A percentile compares a stretch with the other conserved stretches of the same genome.
Conservation (phyloP, 2,329 filamentous ascomycete genomes). For the Onygenales sp. region DNA sequence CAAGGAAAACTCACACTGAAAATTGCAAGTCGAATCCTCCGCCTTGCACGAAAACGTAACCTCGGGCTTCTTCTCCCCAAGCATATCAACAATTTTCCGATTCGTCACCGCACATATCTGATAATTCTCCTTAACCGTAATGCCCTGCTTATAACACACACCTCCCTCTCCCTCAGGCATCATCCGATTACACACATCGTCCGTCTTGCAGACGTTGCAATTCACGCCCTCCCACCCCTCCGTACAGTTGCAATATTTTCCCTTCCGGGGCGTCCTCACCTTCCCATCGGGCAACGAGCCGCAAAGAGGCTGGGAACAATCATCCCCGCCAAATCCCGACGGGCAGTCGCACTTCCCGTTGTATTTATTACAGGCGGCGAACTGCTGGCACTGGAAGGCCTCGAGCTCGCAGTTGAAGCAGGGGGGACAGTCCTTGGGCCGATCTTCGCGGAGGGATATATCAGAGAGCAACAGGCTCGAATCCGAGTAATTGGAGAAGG, state of each 20-base stretch:
- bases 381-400: slow-evolving; percentile 85
- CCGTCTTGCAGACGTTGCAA: slow-evolving; percentile 84
- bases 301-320: slow-evolving; percentile 86
- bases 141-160: slow-evolving; percentile 83
- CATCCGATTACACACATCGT: slow-evolving; percentile 76
- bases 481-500: slow-evolving; percentile 47
- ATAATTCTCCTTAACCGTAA: slow-evolving; percentile 88
- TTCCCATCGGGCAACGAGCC: slow-evolving; percentile 75
- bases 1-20: slow-evolving; percentile 61
- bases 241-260: slow-evolving; percentile 69
- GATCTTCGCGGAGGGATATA: slow-evolving; percentile 61
- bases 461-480: slow-evolving; percentile 49
- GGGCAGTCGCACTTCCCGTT: slow-evolving; percentile 92
- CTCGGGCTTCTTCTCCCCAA: slow-evolving; percentile 78
- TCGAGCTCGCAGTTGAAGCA: slow-evolving; percentile 98
- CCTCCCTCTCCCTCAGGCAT: slow-evolving; percentile 76
- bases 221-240: slow-evolving; percentile 96
- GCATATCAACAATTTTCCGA: slow-evolving; percentile 76
- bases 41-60: slow-evolving; percentile 88
- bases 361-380: slow-evolving; percentile 74
- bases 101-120: slow-evolving; percentile 98
- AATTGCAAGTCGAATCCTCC: slow-evolving; percentile 70
- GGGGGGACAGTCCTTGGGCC: slow-evolving; percentile 43
- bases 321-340: slow-evolving; percentile 84
- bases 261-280: slow-evolving; percentile 65